Evolutionary conservation across 2,329 filamentous ascomycete species (phyloP), one percentile per base, ranked within the genome.

Genomic region (Phialemoniopsis sp.): DNA sequence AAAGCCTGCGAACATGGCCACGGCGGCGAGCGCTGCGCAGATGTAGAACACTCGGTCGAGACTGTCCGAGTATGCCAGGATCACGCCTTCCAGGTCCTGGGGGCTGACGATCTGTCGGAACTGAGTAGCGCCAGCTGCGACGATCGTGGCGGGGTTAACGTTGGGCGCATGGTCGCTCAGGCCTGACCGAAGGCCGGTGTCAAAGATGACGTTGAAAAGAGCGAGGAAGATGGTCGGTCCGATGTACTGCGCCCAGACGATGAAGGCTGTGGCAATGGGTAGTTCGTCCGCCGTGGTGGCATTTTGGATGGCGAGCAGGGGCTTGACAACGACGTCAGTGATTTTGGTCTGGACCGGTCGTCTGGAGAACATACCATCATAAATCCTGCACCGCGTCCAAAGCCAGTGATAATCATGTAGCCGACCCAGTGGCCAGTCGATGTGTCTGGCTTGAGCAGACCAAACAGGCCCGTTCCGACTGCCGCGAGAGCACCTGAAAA

Each of bases 1-100:
- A 17, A 32, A 32, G n/a, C 59, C 63, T 0, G 70, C 68, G 14
- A 59, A 37, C 37, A 39, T 44, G 15, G 37, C 49, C 15, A 46
- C 50, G 45, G 41, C 60, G 19, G 32, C 67, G 63, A 14, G 14
- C 4, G 10, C 13, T 8, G 29, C 29, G 13, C 26, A 44, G 41
- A 28, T 46, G 59, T 42, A 44, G 58, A 53, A 52, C 60, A 31
- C 29, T 7, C 29, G 29, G 13, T 31, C 29, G 13, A 31, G 13
- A 15, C 13, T 15, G 29, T 31, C 5, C 13, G 29, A 31, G 29
- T 31, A 31, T 6, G 13, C 29, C 5, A 15, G 7, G 29, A 31
- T 6, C 5, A 31, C 29, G 29, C 13, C 29, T 13, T 5, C 29
- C 29, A 32, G 14, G 31, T 32, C 31, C 7, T 15, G 10, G 31